Evolutionary conservation across 768 basidiomycete genomes (phyloP).

Genomic region (Sarcomyxa edulis): DNA sequence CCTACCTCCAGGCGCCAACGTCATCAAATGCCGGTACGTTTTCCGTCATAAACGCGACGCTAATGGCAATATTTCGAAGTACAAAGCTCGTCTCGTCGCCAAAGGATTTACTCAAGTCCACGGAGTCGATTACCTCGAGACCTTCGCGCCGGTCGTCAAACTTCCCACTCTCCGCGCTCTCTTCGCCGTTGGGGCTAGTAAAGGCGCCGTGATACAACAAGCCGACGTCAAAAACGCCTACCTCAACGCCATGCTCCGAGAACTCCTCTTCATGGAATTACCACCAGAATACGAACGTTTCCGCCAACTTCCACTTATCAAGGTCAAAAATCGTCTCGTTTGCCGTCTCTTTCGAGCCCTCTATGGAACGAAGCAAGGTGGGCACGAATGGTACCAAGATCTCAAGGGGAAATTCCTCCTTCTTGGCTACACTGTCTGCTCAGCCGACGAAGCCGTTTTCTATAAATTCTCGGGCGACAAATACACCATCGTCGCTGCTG

Average conservation of each 20-base stretch:
- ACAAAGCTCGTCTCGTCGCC: slow-evolving; percentile 6
- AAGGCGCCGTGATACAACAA: slow-evolving; percentile 2
- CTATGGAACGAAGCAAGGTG: slow-evolving; percentile 6
- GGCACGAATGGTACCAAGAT: slow-evolving; percentile 1
- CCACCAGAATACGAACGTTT: slow-evolving; percentile 11
- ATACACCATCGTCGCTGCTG: not conserved
- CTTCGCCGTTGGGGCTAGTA: slow-evolving; percentile 11
- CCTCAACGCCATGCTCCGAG: slow-evolving; percentile 16
- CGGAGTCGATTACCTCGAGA: slow-evolving; percentile 28
- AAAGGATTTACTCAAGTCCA: slow-evolving; percentile 29
- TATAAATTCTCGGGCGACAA: not conserved
- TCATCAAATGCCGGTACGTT: slow-evolving; percentile 2
- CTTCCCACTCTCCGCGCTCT: slow-evolving; percentile 15
- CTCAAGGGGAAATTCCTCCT: not conserved
- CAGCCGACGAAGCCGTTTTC: not conserved
- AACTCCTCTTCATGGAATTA: slow-evolving; percentile 16
- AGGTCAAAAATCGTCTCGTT: slow-evolving; percentile 18
- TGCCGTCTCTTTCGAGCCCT: not conserved
- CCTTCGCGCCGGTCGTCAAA: slow-evolving; percentile 15
- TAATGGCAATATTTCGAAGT: slow-evolving; percentile 2
- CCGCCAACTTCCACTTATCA: too few relatives aligned
- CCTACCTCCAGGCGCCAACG: not conserved
- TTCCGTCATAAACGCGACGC: slow-evolving; percentile 4
- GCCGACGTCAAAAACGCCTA: slow-evolving; percentile 11
- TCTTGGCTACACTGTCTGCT: not conserved